These are phyloP conservation scores for Neopestalotiopsis rosae DNA, from an alignment of 2,329 filamentous ascomycete genomes.

Conservation along the genomic window DNA sequence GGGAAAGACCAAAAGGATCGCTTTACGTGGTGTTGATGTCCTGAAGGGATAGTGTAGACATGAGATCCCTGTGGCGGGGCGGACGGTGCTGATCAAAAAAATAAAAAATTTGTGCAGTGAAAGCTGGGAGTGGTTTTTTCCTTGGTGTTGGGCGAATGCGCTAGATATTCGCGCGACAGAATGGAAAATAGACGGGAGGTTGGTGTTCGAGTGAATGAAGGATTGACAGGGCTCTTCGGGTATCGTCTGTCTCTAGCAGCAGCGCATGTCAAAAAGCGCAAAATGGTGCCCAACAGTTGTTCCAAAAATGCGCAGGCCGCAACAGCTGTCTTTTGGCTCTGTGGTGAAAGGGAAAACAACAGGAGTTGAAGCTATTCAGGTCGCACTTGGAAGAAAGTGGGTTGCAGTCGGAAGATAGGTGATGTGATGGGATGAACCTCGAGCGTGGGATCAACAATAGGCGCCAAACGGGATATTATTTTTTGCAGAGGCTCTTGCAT, in stretches of 20 bases:
- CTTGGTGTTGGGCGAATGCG: background rate
- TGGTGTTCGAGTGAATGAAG: background rate
- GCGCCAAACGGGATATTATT: slow-evolving; percentile 9
- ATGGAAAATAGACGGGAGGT: background rate
- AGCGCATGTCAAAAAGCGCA: background rate
- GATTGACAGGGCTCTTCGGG: background rate
- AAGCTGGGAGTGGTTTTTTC: background rate
- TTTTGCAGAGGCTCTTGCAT: slow-evolving; percentile 9
- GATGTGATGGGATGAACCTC: background rate
- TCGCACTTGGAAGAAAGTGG: background rate
- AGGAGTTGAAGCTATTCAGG: slow-evolving; percentile 16
- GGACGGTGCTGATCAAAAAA: background rate
- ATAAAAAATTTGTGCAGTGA: background rate
- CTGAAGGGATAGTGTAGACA: background rate
- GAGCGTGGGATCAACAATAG: slow-evolving; percentile 18
- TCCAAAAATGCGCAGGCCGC: background rate
- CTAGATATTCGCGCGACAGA: background rate
- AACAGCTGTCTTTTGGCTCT: background rate
- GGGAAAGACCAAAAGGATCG: background rate
- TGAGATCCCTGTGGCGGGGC: background rate
- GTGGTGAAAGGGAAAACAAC: background rate
- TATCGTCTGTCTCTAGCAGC: background rate
- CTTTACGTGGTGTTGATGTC: background rate
- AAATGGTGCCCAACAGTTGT: background rate
- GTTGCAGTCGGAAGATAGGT: slow-evolving; percentile 7